Percentiles rank a stretch among this genome's conserved stretches.
phyloP scores from a whole-genome alignment of 345 rosid genomes.

The Rubroshorea leprosula region DNA sequence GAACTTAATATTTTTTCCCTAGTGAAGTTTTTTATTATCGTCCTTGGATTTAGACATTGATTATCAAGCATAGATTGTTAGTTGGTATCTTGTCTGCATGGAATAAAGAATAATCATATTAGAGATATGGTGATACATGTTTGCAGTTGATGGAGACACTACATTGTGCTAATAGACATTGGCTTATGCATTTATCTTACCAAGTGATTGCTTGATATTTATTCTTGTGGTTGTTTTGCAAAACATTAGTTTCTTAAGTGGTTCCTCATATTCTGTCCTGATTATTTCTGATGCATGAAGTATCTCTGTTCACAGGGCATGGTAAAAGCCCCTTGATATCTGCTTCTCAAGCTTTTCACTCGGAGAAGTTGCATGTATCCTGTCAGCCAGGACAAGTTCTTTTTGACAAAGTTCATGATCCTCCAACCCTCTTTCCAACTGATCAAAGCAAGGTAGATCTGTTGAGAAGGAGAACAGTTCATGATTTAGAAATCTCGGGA shows the following conservation, averaged over 20 bases:
- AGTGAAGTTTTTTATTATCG: background rate
- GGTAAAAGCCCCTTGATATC: conserved; percentile 36
- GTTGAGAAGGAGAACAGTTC: conserved; percentile 36
- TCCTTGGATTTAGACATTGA: conserved; percentile 7
- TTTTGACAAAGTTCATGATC: conserved; percentile 38
- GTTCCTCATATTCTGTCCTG: conserved; percentile 11
- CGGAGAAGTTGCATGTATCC: conserved; percentile 35
- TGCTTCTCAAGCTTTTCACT: conserved; percentile 32
- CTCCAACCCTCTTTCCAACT: conserved; percentile 32
- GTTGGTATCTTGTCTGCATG: conserved; percentile 9
- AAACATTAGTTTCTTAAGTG: background rate
- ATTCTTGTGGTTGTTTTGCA: background rate
- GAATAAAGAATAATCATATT: background rate
- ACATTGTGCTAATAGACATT: conserved; percentile 2
- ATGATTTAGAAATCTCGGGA: conserved; percentile 37
- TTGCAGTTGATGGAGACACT: background rate
- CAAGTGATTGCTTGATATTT: background rate
- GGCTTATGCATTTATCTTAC: background rate
- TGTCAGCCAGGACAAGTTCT: conserved; percentile 41
- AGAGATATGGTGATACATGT: background rate
- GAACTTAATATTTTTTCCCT: conserved; percentile 8
- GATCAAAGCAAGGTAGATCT: conserved; percentile 42
- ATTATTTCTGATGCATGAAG: conserved; percentile 19
- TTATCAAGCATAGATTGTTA: conserved; percentile 5
- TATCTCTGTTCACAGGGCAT: conserved; percentile 41